A percentile compares a stretch with the other conserved stretches of the same genome.
Evolutionary conservation across 2,329 filamentous ascomycete species (phyloP).

Genomic region (Penicillium glabrum): DNA sequence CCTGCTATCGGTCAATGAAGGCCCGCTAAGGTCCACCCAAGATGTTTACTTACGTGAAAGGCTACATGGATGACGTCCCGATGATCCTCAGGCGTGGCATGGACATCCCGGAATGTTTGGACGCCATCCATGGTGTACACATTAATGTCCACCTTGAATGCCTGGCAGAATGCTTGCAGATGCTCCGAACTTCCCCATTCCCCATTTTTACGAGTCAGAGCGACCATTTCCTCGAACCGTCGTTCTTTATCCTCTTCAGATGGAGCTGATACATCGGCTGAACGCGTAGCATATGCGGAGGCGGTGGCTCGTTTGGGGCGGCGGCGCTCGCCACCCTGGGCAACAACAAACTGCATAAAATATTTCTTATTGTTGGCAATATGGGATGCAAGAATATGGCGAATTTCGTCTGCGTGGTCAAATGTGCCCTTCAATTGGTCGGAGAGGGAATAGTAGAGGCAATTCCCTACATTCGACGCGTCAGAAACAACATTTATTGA

Average conservation of each 20-base stretch:
- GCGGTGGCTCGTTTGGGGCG: constrained; percentile 55
- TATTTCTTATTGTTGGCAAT: constrained; percentile 61
- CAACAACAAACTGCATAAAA: constrained; percentile 63
- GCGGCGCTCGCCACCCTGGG: constrained; percentile 57
- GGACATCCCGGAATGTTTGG: constrained; percentile 47
- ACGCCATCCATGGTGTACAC: constrained; percentile 53
- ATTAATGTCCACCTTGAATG: constrained; percentile 61
- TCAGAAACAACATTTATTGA: constrained; percentile 16
- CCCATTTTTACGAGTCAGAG: constrained; percentile 59
- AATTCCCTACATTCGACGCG: constrained; percentile 57
- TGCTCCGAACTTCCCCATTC: constrained; percentile 68
- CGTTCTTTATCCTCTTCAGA: constrained; percentile 57
- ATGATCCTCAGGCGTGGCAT: constrained; percentile 36
- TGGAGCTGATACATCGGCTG: constrained; percentile 42
- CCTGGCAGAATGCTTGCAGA: constrained; percentile 64
- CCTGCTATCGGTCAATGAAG: constrained; percentile 40
- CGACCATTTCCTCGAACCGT: constrained; percentile 59
- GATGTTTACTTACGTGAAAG: constrained; percentile 56
- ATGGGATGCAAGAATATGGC: constrained; percentile 59
- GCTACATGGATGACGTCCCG: constrained; percentile 56
- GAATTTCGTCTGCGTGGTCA: constrained; percentile 58
- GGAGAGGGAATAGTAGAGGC: constrained; percentile 67
- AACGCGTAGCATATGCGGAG: constrained; percentile 47
- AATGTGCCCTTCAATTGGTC: constrained; percentile 66
- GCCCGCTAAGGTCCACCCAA: background rate